These are phyloP conservation scores for Chloranthus sessilifolius DNA, from an alignment of 164 flowering plant genomes.

Conservation along the genomic window DNA sequence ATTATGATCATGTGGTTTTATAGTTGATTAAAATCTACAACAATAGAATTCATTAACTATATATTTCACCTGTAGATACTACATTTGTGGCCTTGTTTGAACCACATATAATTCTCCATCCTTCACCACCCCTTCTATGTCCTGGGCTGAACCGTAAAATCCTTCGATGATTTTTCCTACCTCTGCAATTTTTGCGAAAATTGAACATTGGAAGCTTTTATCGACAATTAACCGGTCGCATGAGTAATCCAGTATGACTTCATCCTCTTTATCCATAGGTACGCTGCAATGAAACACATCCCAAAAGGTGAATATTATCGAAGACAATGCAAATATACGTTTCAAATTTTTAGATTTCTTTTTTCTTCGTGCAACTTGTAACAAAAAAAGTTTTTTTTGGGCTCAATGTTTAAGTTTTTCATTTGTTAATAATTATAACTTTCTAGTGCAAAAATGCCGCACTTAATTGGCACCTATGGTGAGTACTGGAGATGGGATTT, in stretches of 20 bases:
- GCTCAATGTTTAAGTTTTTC: no score
- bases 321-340: neutral
- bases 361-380: no score
- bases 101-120: constrained; percentile 27
- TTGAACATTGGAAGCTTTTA: constrained; percentile 17
- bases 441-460: no score
- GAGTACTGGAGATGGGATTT: no score
- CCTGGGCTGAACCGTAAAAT: constrained; percentile 23
- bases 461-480: no score
- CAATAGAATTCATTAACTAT: no score
- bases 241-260: constrained; percentile 22
- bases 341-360: no score
- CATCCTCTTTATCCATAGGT: constrained; percentile 25
- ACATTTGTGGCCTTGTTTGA: constrained; percentile 28
- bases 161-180: constrained; percentile 23
- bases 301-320: neutral
- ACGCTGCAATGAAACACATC: constrained; percentile 16
- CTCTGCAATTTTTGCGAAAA: constrained; percentile 21
- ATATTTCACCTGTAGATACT: no score
- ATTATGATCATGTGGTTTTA: no score
- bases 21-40: no score
- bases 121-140: constrained; percentile 32
- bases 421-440: no score
- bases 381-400: no score
- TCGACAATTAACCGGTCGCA: constrained; percentile 21